Conservation (phyloP, 805 yeast species). For the Candida anglica region DNA sequence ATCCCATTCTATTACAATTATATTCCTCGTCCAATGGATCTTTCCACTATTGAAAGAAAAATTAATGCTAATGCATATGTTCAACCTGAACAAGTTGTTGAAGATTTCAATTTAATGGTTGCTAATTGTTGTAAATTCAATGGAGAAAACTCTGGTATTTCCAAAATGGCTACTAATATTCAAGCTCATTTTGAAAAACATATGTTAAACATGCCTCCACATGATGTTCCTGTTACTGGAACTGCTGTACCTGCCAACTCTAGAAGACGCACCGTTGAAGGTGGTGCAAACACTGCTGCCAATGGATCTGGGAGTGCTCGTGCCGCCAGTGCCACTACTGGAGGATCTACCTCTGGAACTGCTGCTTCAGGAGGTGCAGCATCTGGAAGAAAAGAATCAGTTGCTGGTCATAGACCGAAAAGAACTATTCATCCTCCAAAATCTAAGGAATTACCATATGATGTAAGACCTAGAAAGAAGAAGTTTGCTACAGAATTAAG, state of each 20-base stretch:
- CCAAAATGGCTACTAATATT: slow-evolving; percentile 87
- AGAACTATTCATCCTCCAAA: slow-evolving; percentile 96
- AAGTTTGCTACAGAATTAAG: slow-evolving; percentile 86
- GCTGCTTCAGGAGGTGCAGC: slow-evolving; percentile 13
- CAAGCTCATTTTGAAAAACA: slow-evolving; percentile 93
- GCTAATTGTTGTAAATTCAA: slow-evolving; percentile 78
- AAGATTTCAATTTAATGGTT: slow-evolving; percentile 83
- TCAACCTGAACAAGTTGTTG: slow-evolving; percentile 60
- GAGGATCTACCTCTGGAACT: slow-evolving; percentile 13
- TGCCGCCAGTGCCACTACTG: slow-evolving; percentile 7
- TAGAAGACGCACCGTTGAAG: slow-evolving; percentile 14
- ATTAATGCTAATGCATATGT: slow-evolving; percentile 67
- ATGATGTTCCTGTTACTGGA: slow-evolving; percentile 24
- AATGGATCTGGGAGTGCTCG: too few species aligned
- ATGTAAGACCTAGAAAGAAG: slow-evolving; percentile 85
- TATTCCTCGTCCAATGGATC: slow-evolving; percentile 87
- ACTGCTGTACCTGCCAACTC: slow-evolving; percentile 9
- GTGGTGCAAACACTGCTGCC: slow-evolving; percentile 8
- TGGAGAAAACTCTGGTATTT: slow-evolving; percentile 76
- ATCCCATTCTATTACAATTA: slow-evolving; percentile 87
- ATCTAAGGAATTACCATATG: slow-evolving; percentile 90
- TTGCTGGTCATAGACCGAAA: slow-evolving; percentile 83
- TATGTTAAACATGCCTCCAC: slow-evolving; percentile 84
- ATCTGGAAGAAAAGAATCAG: slow-evolving; percentile 58
- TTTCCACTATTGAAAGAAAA: slow-evolving; percentile 85